Base-by-base conservation (phyloP, 2,329 filamentous ascomycete genomes). In the Fusarium udum region DNA sequence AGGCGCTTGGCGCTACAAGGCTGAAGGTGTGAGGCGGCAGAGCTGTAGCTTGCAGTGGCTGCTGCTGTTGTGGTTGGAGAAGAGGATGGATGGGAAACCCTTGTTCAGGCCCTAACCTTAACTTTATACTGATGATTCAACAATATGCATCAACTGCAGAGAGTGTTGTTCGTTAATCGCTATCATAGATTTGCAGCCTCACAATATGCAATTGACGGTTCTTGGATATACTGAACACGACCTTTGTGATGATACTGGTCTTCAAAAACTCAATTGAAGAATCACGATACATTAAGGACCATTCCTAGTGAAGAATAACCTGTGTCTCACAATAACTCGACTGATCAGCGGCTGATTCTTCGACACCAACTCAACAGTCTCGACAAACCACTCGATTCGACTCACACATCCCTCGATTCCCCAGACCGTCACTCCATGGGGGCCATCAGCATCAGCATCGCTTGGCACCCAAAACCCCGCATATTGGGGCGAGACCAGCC, bases 31-130 rank as follows among this genome's bases (percentile, higher is more conserved):
- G 43, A 43, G 49, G 31, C 37, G 34, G 26, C n/a, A 40, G n/a
- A 26, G n/a, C 46, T 58, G 39, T 48, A 57, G 53, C 40, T 55
- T n/a, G 11, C 0, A 9, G 24, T 28, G 18, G 49, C 14, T 16
- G 24, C 1, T 28, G 9, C 3, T 63, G 18, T 7, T 45, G 28
- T 62, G 40, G 42, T 62, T 62, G 34, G 49, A 40, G 49, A 56
- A 66, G 43, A 26, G 53, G 37, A 45, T 51, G 48, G 48, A 40
- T 40, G 37, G 37, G 55, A 40, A 65, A 55, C 45, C 59, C 69
- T 64, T 61, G 52, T 51, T 32, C 37, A 72, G 51, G 56, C 51
- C 34, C 13, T 64, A 73, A 72, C 60, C 61, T 62, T 73, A 73
- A 72, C 46, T 49, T 48, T 61, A 57, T 49, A 39, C 31, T 56